Base-by-base conservation (phyloP, 495 filamentous ascomycete genomes). In the Hyaloscypha bicolor region DNA sequence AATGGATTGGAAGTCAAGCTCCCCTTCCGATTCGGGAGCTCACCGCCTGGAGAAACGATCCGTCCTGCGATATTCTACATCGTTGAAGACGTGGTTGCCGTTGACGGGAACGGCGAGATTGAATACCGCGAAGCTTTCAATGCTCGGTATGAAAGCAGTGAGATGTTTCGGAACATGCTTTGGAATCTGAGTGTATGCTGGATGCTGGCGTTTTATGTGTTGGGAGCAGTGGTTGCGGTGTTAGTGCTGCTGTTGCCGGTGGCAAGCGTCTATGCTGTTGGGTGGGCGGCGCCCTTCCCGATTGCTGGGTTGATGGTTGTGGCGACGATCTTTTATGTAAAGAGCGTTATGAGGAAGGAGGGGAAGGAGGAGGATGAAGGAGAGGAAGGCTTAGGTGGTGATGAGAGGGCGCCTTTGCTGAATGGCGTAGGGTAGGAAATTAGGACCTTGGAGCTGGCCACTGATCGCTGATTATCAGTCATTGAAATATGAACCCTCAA, bases 251-350 rank as follows among this genome's bases (percentile, higher is more conserved):
- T 31, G 22, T 60, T 70, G 53, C 68, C 68, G n/a, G 63, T 59
- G 22, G 64, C 31, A 3, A 35, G 58, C 59, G 68, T 70, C 37
- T 70, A 70, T 66, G 68, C 68, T 32, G 68, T 70, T 51, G 68
- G 68, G 19, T 70, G 68, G 68, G 68, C 68, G n/a, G 68, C 59
- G 16, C 64, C 68, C 0, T 70, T 70, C 22, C 68, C 68, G 25
- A 12, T 70, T 29, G 68, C 63, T 16, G 68, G 68, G 30, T 31
- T 66, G 33, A 52, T 70, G 53, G 59, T 60, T 5, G 51, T 66
- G 19, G 66, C 62, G 68, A 70, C 68, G 16, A 66, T 66, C 14
- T 70, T 70, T 35, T 66, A 70, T 31, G 63, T 70, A 0, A 70
- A 66, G 53, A 12, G 52, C 37, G 39, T 53, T n/a, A 31, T 70